Conservation (phyloP, 2,329 filamentous ascomycete species). For the Anisogramma anomala region DNA sequence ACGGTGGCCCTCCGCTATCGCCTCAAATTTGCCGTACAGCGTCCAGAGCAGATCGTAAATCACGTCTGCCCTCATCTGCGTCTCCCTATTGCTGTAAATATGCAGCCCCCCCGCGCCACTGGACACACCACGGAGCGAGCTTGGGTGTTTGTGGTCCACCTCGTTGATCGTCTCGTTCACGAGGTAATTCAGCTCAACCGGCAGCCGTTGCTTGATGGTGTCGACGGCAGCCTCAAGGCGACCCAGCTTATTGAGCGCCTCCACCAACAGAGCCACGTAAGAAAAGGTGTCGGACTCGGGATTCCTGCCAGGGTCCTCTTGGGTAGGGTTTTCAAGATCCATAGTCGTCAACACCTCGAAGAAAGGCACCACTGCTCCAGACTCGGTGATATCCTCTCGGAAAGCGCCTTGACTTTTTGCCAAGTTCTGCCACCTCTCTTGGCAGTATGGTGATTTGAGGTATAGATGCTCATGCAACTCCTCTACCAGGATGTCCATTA, state of each 20-base stretch:
- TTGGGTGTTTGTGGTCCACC: conserved; percentile 86
- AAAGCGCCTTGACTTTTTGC: conserved; percentile 50
- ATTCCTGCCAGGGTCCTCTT: conserved; percentile 84
- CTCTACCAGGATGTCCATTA: conserved; percentile 94
- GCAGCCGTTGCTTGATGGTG: conserved; percentile 81
- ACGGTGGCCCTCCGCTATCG: conserved; percentile 89
- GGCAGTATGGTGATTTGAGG: conserved; percentile 93
- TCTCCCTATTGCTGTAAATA: conserved; percentile 57
- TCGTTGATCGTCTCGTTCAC: conserved; percentile 93
- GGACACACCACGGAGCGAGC: conserved; percentile 51
- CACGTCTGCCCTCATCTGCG: conserved; percentile 68
- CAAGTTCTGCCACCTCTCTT: conserved; percentile 85
- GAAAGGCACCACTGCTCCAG: conserved; percentile 39
- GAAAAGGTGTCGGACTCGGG: conserved; percentile 92
- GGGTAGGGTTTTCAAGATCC: conserved; percentile 49
- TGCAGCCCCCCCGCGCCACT: conserved; percentile 44
- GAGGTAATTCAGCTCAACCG: conserved; percentile 85
- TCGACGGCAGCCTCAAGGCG: conserved; percentile 78
- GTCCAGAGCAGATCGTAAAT: conserved; percentile 88
- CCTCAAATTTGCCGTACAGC: conserved; percentile 91
- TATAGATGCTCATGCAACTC: conserved; percentile 96
- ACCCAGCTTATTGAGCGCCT: conserved; percentile 81
- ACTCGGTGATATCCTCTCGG: conserved; percentile 36
- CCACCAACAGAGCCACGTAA: conserved; percentile 78
- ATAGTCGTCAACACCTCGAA: conserved; percentile 48